Evolutionary conservation across 2,329 filamentous ascomycete genomes (phyloP), one percentile per base, ranked within the genome.

Genomic region (Rasamsonia emersonii): DNA sequence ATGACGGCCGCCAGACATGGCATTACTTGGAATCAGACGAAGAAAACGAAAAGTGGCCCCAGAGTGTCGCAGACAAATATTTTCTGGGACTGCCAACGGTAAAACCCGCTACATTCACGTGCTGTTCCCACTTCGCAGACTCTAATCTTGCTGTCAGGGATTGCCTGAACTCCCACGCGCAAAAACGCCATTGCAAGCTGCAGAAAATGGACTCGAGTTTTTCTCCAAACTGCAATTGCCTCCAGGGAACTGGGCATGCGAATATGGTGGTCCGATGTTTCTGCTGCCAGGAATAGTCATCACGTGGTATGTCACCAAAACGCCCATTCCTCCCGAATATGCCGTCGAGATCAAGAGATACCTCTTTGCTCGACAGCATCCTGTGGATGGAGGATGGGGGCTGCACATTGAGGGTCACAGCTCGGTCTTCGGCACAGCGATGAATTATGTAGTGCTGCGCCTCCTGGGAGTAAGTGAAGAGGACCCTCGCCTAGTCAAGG

Each of bases 241-340:
- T 9, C 81, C 85, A 1, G 91, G 91, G 4, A 85, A 95, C 52
- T 98, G 91, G 91, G 91, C 72, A 4, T 96, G 89, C 64, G 91
- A 98, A 57, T 98, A 98, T 63, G 91, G 91, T 33, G 91, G 91
- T 0, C 91, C 91, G 3, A 89, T 95, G 84, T 98, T 98, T 53
- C 73, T 96, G 23, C 68, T 96, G 1, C 86, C 89, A 0, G 85
- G 89, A 26, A 57, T 94, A 14, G 77, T 95, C 40, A 77, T 93
- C 45, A 73, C 82, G 17, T 93, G 85, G 77, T 88, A 93, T 55
- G 82, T 82, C 32, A 96, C 88, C 40, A 78, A 88, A 53, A 94
- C 86, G 32, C 82, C 82, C 3, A 84, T 98, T 36, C 79, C 86
- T 1, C 74, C 77, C 39, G 76, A 82, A 37, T 80, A 86, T 55